These are phyloP conservation scores for Flaveria sonorensis DNA, from an alignment of 129 eudicot species.

Conservation along the genomic window DNA sequence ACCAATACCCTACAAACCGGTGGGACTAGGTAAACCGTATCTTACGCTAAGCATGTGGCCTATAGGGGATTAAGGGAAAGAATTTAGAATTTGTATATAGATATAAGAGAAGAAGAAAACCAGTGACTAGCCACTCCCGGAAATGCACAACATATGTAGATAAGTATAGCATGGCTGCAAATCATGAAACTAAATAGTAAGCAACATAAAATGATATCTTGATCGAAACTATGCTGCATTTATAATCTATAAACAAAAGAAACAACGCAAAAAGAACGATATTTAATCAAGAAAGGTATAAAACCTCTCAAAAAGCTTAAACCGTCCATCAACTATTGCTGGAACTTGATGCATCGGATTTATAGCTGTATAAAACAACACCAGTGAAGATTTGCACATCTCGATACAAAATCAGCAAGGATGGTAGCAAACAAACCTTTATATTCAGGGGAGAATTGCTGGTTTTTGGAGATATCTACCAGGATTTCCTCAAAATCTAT, in stretches of 20 bases:
- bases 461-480: constrained; percentile 40
- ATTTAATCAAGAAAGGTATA: not conserved
- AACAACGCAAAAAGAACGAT: not conserved
- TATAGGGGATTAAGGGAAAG: not conserved
- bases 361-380: constrained; percentile 43
- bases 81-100: not conserved
- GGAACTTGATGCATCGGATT: constrained; percentile 71
- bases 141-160: constrained; percentile 16
- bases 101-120: constrained; percentile 1
- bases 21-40: no score
- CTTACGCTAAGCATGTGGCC: no score
- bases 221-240: not conserved
- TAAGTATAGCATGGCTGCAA: constrained; percentile 54
- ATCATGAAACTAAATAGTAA: not conserved
- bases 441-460: constrained; percentile 59
- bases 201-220: not conserved
- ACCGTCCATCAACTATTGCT: constrained; percentile 61
- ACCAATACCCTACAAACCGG: not conserved
- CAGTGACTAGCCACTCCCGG: constrained; percentile 35
- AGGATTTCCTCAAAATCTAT: constrained; percentile 65
- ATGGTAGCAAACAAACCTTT: constrained; percentile 39
- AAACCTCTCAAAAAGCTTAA: constrained; percentile 68
- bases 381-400: not conserved
- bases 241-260: constrained; percentile 5
- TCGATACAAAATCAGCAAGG: not conserved